phyloP scores from a whole-genome alignment of 2,329 filamentous ascomycete species.

The Fusarium liriodendri region DNA sequence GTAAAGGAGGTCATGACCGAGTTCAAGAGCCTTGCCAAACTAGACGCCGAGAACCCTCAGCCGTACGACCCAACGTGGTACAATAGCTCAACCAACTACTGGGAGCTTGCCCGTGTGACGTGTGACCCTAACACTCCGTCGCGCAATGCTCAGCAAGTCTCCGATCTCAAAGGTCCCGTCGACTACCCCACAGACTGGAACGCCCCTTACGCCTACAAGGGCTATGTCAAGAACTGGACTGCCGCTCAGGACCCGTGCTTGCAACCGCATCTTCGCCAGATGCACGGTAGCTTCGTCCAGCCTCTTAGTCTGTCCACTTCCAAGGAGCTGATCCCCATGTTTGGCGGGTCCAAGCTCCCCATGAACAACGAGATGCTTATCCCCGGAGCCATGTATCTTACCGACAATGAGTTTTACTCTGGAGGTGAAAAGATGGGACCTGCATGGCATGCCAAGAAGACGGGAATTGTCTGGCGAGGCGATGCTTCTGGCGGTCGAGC shows the following conservation, averaged over 20 bases:
- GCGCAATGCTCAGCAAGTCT: constrained; percentile 49
- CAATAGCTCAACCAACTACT: constrained; percentile 62
- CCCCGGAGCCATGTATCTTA: constrained; percentile 73
- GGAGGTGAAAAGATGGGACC: constrained; percentile 67
- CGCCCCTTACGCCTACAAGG: constrained; percentile 54
- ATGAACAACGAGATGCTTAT: constrained; percentile 74
- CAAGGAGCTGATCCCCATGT: constrained; percentile 68
- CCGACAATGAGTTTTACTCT: constrained; percentile 67
- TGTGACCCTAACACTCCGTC: constrained; percentile 68
- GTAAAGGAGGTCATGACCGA: constrained; percentile 56
- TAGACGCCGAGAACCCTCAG: constrained; percentile 50
- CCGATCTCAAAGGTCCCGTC: constrained; percentile 46
- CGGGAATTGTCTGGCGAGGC: constrained; percentile 72
- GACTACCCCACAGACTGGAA: constrained; percentile 50
- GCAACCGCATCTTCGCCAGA: constrained; percentile 62
- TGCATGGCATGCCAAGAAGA: constrained; percentile 67
- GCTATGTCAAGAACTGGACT: constrained; percentile 69
- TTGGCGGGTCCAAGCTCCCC: constrained; percentile 71
- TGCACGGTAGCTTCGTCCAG: constrained; percentile 69
- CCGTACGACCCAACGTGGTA: constrained; percentile 61
- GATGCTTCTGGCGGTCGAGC: constrained; percentile 70
- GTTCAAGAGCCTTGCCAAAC: constrained; percentile 54
- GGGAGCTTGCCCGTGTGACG: constrained; percentile 67
- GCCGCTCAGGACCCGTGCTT: constrained; percentile 68
- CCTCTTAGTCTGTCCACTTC: constrained; percentile 63